Percentiles rank a stretch among this genome's conserved stretches.
phyloP scores from a whole-genome alignment of 441 rosid species.

The Kokia cookei region DNA sequence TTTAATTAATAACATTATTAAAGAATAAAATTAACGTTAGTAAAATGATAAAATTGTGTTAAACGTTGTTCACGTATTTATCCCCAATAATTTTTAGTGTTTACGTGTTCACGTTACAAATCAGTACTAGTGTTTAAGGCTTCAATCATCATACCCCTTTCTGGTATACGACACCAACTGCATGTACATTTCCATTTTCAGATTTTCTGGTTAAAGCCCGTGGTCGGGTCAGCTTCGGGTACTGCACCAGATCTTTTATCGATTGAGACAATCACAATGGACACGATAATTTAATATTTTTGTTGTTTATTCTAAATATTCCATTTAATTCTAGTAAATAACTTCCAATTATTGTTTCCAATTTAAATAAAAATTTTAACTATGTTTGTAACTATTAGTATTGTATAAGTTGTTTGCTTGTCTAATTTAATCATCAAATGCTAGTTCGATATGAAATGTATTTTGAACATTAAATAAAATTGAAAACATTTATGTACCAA shows the following conservation, averaged over 20 bases:
- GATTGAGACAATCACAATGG: neutral
- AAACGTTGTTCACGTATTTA: neutral
- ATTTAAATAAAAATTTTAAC: too few relatives aligned
- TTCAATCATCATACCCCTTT: too few relatives aligned
- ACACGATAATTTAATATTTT: neutral
- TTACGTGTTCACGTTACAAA: neutral
- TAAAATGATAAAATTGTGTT: neutral
- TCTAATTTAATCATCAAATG: too few relatives aligned
- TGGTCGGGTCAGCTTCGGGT: neutral
- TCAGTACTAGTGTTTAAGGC: neutral
- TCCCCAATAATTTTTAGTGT: neutral
- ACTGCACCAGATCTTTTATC: neutral
- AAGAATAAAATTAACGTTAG: too few relatives aligned
- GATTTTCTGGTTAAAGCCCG: neutral
- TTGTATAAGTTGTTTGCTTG: too few relatives aligned
- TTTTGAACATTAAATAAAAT: too few relatives aligned
- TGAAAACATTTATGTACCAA: too few relatives aligned
- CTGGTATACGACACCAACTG: neutral
- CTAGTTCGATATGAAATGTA: too few relatives aligned
- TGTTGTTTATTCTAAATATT: too few relatives aligned
- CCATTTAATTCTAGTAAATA: neutral
- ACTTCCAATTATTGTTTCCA: too few relatives aligned
- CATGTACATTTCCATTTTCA: neutral
- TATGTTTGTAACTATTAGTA: too few relatives aligned
- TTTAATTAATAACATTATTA: too few relatives aligned